Evolutionary conservation across 116 monocot species (phyloP).

Genomic region (Papilionanthe hybrid): DNA sequence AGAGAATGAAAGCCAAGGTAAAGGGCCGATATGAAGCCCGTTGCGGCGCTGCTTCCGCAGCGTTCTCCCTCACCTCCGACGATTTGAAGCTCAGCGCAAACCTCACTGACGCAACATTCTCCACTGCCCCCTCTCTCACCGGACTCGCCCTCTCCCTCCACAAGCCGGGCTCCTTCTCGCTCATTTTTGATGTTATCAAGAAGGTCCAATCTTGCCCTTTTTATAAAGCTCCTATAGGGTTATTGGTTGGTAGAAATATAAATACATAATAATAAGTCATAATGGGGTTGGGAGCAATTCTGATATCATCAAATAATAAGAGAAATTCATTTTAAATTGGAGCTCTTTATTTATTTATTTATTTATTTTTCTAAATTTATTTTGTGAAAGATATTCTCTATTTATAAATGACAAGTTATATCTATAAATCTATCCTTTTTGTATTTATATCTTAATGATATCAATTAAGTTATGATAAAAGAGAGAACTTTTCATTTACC

Average conservation of each 20-base stretch:
- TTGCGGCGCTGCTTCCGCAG: constrained; percentile 16
- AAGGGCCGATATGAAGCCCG: constrained; percentile 29
- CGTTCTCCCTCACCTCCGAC: constrained; percentile 15
- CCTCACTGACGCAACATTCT: constrained; percentile 34
- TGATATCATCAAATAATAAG: no score
- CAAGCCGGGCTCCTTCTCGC: constrained; percentile 37
- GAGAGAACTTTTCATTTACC: no score
- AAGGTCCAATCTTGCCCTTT: constrained; percentile 12
- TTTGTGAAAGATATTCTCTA: no score
- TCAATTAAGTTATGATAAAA: no score
- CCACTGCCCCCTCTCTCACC: constrained; percentile 22
- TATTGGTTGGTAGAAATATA: not conserved
- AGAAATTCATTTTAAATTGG: no score
- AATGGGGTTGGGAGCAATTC: no score
- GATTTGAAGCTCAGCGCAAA: constrained; percentile 30
- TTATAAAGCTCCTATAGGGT: no score
- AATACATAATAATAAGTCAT: not conserved
- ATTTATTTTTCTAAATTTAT: no score
- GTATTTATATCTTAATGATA: no score
- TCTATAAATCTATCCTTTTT: no score
- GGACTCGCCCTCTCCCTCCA: constrained; percentile 21
- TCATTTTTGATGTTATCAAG: constrained; percentile 23
- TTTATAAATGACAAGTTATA: no score
- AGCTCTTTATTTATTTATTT: no score
- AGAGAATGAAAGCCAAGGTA: constrained; percentile 28